These are phyloP conservation scores for Chaetomidium leptoderma DNA, from an alignment of 495 filamentous ascomycete species.

Conservation along the genomic window DNA sequence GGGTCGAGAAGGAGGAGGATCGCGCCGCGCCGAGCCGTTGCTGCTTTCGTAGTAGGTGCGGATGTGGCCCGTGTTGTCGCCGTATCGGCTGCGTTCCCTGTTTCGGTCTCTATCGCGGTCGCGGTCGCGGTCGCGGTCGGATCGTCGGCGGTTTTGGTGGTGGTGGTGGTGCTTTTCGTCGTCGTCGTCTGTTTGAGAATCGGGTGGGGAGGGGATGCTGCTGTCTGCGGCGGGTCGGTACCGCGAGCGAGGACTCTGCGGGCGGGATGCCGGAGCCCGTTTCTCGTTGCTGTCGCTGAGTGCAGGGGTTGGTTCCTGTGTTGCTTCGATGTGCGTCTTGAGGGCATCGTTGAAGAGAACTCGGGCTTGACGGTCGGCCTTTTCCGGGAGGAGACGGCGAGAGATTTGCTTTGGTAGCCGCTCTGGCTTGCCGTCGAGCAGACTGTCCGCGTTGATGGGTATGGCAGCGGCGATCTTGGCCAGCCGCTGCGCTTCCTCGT, in stretches of 20 bases:
- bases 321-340: slow-evolving; percentile 25
- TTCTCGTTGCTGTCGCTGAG: background rate
- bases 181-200: slow-evolving; percentile 1
- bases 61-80: background rate
- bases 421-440: slow-evolving; percentile 66
- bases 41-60: slow-evolving; percentile 12
- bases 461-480: slow-evolving; percentile 67
- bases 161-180: background rate
- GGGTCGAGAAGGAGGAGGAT: background rate
- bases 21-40: slow-evolving; percentile 14
- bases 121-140: background rate
- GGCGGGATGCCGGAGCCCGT: background rate
- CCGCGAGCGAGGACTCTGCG: slow-evolving; percentile 5
- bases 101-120: slow-evolving; percentile 11
- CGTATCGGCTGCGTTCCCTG: background rate
- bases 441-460: slow-evolving; percentile 56
- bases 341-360: slow-evolving; percentile 28
- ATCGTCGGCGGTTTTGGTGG: background rate
- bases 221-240: slow-evolving; percentile 8
- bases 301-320: slow-evolving; percentile 12
- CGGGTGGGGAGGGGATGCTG: slow-evolving; percentile 8
- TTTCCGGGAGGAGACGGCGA: slow-evolving; percentile 63
- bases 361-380: slow-evolving; percentile 26
- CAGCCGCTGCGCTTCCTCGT: slow-evolving; percentile 70
- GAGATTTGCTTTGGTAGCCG: slow-evolving; percentile 76